Evolutionary conservation across 495 filamentous ascomycete genomes (phyloP), one percentile per base, ranked within the genome.

Genomic region (Filosporella fistucella): DNA sequence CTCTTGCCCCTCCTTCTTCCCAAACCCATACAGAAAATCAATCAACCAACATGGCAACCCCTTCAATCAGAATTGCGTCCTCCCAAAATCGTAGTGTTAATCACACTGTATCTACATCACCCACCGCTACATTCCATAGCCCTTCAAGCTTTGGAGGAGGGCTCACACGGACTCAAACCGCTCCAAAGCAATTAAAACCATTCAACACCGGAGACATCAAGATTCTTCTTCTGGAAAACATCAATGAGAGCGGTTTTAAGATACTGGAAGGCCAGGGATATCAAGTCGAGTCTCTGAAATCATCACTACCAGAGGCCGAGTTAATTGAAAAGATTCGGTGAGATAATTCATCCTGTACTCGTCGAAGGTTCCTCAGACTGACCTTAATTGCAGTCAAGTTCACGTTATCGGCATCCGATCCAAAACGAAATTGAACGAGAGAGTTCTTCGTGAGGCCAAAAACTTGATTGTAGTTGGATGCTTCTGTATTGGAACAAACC

Each of bases 401-500:
- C 94, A 97, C 61, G 94, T 96, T 59, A 93, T 99, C 62, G 94
- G 94, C 50, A 96, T 97, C 54, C 87, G 94, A 51, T 97, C 94
- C 22, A 97, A 99, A 71, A 99, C 94, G 16, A 95, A 90, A 68
- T 78, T 99, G 52, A 89, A 83, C 11, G 85, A 84, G 42, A 84
- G 82, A 52, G 88, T 99, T 26, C 69, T 99, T 45, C 77, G 77
- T 44, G 84, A 95, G 63, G 93, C 93, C 30, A 90, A 89, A 69
- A 91, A 95, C 61, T 80, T 99, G 24, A 85, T 96, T 48, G 93
- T 96, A 36, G 83, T 97, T 50, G 94, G 94, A 34, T 97, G 94
- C 68, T 99, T 99, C 77, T 99, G 94, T 65, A 99, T 97, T 51
- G 94, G 94, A 39, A 99, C 94, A 43, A 96, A 97, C 73, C 94